Conservation (phyloP, 768 basidiomycete species). For the Hirschioporus abietinus region DNA sequence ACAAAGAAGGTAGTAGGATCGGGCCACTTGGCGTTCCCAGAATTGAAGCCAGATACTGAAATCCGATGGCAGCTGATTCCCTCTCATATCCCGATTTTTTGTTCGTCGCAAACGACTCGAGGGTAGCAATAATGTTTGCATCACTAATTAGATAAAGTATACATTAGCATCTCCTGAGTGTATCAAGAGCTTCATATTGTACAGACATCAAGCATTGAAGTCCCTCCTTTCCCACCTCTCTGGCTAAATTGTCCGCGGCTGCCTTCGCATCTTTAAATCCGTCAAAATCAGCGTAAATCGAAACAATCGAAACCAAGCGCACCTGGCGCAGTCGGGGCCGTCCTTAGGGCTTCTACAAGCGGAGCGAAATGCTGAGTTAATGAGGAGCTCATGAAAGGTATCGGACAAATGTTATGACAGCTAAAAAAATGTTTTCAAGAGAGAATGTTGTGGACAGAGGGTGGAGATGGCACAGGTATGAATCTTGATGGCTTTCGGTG, state of each 20-base stretch:
- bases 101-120: conserved; percentile 69
- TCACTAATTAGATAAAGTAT: conserved; percentile 39
- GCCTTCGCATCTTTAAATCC: conserved; percentile 68
- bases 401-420: not conserved
- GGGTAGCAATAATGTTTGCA: conserved; percentile 50
- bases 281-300: conserved; percentile 4
- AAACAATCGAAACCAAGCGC: conserved; percentile 8
- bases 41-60: conserved; percentile 64
- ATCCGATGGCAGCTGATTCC: conserved; percentile 79
- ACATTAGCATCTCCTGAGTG: conserved; percentile 14
- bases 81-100: conserved; percentile 87
- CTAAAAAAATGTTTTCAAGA: not conserved
- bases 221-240: conserved; percentile 60
- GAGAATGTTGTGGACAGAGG: not conserved
- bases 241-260: conserved; percentile 75
- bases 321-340: conserved; percentile 35
- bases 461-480: not conserved
- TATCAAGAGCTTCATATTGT: conserved; percentile 8
- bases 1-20: conserved; percentile 69
- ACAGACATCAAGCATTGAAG: conserved; percentile 57
- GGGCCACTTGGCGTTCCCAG: conserved; percentile 71
- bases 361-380: conserved; percentile 38
- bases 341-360: conserved; percentile 35
- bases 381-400: conserved; percentile 31
- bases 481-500: not conserved